phyloP scores from a whole-genome alignment of 2,329 filamentous ascomycete genomes.

The Neofusicoccum sp. region DNA sequence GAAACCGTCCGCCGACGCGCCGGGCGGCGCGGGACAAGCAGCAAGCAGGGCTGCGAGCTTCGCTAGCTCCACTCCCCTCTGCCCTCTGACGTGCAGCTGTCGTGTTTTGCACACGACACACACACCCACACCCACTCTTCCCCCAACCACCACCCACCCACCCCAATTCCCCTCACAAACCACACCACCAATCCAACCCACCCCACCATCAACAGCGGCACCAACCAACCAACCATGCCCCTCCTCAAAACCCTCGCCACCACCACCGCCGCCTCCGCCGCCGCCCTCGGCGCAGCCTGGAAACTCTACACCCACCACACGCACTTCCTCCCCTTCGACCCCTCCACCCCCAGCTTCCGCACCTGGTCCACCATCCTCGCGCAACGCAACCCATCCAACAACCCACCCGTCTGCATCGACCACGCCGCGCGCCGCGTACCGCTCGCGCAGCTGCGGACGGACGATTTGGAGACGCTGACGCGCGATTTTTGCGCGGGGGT shows the following conservation, averaged over 20 bases:
- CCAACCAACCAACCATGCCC: not conserved
- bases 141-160: not conserved
- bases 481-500: conserved; percentile 39
- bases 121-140: not conserved
- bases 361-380: conserved; percentile 22
- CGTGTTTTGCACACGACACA: not conserved
- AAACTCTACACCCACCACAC: conserved; percentile 36
- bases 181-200: not conserved
- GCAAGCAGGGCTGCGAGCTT: too few species aligned
- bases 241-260: conserved; percentile 13
- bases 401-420: conserved; percentile 37
- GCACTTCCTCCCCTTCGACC: conserved; percentile 34
- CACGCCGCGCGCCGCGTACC: conserved; percentile 37
- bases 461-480: conserved; percentile 31
- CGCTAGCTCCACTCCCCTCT: too few species aligned
- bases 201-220: not conserved
- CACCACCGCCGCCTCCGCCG: not conserved
- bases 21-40: too few species aligned
- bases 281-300: conserved; percentile 28
- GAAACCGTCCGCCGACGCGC: too few species aligned
- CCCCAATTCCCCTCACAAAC: not conserved
- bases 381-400: conserved; percentile 34
- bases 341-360: conserved; percentile 27
- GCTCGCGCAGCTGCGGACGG: conserved; percentile 32
- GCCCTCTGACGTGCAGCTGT: too few species aligned